These are phyloP conservation scores for Leavenworthia alabamica DNA, from an alignment of 345 rosid genomes.

Conservation along the genomic window DNA sequence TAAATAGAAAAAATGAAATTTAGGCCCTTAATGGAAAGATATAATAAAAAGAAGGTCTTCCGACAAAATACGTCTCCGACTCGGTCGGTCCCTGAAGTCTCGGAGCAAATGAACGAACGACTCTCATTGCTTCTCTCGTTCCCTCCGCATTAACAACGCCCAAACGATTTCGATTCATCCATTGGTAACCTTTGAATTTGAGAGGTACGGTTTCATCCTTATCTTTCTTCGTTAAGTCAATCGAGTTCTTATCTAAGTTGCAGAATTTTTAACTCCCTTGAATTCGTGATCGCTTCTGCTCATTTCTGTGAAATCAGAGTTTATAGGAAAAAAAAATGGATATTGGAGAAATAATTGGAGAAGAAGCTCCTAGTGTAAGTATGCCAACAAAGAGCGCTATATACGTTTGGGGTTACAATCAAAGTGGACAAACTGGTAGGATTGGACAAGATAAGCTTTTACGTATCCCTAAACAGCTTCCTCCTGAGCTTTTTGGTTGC, in stretches of 20 bases:
- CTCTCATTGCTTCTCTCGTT: conserved; percentile 18
- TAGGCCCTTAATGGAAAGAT: too few species aligned
- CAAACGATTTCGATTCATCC: conserved; percentile 6
- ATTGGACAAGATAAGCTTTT: conserved; percentile 57
- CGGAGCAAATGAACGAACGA: conserved; percentile 26
- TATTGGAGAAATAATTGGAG: conserved; percentile 63
- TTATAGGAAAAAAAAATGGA: too few species aligned
- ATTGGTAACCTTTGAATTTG: background rate
- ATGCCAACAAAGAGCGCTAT: conserved; percentile 80
- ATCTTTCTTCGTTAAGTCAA: too few species aligned
- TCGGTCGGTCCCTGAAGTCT: background rate
- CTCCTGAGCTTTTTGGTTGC: conserved; percentile 89
- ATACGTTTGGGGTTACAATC: conserved; percentile 95
- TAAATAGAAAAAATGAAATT: too few species aligned
- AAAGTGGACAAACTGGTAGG: conserved; percentile 90
- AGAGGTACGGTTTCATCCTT: conserved; percentile 3
- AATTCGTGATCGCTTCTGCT: too few species aligned
- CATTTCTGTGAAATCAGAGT: too few species aligned
- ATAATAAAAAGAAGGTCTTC: too few species aligned
- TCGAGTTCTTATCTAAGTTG: too few species aligned
- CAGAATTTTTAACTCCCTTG: too few species aligned
- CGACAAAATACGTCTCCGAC: too few species aligned
- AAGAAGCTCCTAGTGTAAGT: conserved; percentile 36
- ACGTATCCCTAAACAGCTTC: conserved; percentile 87
- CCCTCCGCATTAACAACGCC: too few species aligned